Evolutionary conservation across 2,329 filamentous ascomycete species (phyloP), one percentile per base, ranked within the genome.

Genomic region (Pochonia chlamydosporia): DNA sequence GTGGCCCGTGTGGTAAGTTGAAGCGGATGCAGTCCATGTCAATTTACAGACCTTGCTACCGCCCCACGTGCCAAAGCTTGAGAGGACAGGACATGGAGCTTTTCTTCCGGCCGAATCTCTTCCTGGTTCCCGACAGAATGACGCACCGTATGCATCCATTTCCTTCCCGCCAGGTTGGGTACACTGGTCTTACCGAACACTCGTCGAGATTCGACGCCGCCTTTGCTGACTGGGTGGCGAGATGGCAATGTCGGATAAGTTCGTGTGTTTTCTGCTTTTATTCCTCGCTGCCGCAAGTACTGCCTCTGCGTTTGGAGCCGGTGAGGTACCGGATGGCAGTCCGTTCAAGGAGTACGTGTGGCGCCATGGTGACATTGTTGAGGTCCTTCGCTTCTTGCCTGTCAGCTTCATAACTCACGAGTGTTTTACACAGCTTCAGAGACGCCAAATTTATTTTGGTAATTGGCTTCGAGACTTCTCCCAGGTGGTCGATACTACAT

Each of bases 401-500:
- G 58, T 56, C 7, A 66, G 63, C 54, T 66, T 69, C 50, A 43
- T 67, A 39, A 69, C 66, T 2, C 56, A 62, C 16, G 59, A 66
- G 48, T 60, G 65, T 44, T 69, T 69, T 56, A 68, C 66, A 1
- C 57, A 63, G 40, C 56, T 69, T 3, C 61, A 69, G 50, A 60
- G 65, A 24, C 63, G 65, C 41, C 61, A 64, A 49, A 60, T 69
- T 16, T 69, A 69, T 40, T 62, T 62, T 52, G 60, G 60, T 7
- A 62, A 62, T 48, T 62, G 60, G 60, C 71, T 89, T 36, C 76
- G 86, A 49, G 86, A 90, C 67, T 90, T 89, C 63, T 88, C 84
- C 9, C 85, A 89, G 59, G 85, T 86, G 30, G 75, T 89, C 62
- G 86, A 89, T 59, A 83, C 88, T 4, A 60, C 59, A 13, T 58